Base-by-base conservation (phyloP, 257 asterid species). In the Nicotiana benthamiana region DNA sequence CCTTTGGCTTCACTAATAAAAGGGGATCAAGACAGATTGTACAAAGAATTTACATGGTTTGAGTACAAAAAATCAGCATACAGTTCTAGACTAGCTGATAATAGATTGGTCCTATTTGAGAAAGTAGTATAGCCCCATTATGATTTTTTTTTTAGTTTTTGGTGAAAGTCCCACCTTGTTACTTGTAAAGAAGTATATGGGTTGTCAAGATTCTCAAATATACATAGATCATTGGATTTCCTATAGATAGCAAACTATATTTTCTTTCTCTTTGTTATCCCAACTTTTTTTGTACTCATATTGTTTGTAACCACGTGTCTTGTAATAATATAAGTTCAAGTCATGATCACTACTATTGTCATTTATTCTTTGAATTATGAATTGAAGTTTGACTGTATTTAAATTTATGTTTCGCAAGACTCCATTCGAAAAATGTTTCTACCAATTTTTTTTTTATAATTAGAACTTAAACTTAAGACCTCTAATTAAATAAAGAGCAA, bases 41-140 rank as follows among this genome's bases (percentile, higher is more conserved):
- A 87, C 82, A 84, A 78, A 20, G 89, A 84, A 75, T 87, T 87
- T 79, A 87, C 89, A 63, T 87, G 89, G 88, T 74, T 77, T 56
- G 89, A 87, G 85, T 87, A 87, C 80, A 87, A 87, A 54, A 87
- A 9, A 15, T 87, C 85, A 30, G 88, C 85, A n/a, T 84, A 70
- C 27, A 77, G 77, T 75, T 77, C 89, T 52, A 87, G 79, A 30
- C 65, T 87, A 6, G 80, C 82, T 62, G 85, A 84, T 66, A 84
- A 87, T 54, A 87, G 88, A 70, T 79, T 87, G 66, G 83, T 61
- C 54, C 80, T 40, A 20, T 87, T 87, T 26, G 82, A 82, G 85
- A 87, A 87, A 87, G 56, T 77, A 68, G 12, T 67, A 86, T 84
- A 5, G 85, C 85, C 77, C 75, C 79, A 16, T 86, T 67, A 76